A percentile compares a stretch with the other conserved stretches of the same genome.
Evolutionary conservation across 176 grass and related monocot genomes (phyloP).

Genomic region (sorghum (Sorghum bicolor)): Sorghum_bicolor_NCBIv3 NC_012879.2:58187001-58187500

Average conservation of each 20-base stretch:
- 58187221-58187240: constrained; percentile 12
- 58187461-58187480: too few species aligned
- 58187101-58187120: constrained; percentile 68
- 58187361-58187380: too few species aligned
- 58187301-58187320: background rate
- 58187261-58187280: background rate
- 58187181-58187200: constrained; percentile 78
- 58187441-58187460: too few species aligned
- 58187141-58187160: constrained; percentile 47
- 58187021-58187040: background rate
- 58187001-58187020: background rate
- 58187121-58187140: constrained; percentile 59
- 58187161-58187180: constrained; percentile 71
- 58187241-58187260: background rate
- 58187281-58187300: background rate
- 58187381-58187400: too few species aligned
- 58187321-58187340: background rate
- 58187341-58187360: too few species aligned
- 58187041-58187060: background rate
- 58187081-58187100: constrained; percentile 49
- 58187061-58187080: background rate
- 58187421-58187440: too few species aligned
- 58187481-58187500: too few species aligned
- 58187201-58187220: constrained; percentile 63
- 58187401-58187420: too few species aligned